A percentile compares a stretch with the other conserved stretches of the same genome.
phyloP scores from a whole-genome alignment of 1,284 basidiomycete genomes.

The Microbotryum intermedium region DNA sequence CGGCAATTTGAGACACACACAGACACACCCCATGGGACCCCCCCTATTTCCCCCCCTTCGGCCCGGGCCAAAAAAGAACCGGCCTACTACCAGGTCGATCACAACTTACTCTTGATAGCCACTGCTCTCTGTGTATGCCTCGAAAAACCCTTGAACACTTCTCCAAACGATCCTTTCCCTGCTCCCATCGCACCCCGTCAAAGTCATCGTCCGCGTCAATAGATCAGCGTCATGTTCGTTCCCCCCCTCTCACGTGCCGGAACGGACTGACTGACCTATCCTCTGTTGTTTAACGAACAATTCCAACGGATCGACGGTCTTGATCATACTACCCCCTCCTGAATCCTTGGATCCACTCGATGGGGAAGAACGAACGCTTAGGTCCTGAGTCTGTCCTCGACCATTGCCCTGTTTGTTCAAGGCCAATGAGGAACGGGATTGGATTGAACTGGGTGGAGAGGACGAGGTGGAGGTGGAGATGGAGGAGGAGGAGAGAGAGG shows the following conservation, averaged over 20 bases:
- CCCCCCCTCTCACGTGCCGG: too few species aligned
- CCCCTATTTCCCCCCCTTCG: background rate
- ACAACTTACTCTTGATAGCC: constrained; percentile 44
- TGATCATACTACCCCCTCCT: constrained; percentile 2
- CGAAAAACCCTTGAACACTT: constrained; percentile 96
- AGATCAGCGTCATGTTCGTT: constrained; percentile 9
- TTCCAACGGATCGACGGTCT: constrained; percentile 69
- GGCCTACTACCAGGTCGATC: background rate
- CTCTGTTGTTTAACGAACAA: constrained; percentile 93
- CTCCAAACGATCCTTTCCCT: constrained; percentile 92
- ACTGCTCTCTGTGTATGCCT: constrained; percentile 86
- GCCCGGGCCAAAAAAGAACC: background rate
- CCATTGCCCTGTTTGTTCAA: too few species aligned
- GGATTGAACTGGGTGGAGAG: constrained; percentile 4
- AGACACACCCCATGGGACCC: too few species aligned
- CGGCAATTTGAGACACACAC: background rate
- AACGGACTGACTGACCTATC: constrained; percentile 57
- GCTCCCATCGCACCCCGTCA: constrained; percentile 1
- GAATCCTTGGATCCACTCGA: constrained; percentile 1
- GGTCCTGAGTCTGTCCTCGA: background rate
- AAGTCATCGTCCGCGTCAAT: background rate
- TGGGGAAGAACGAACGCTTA: background rate
- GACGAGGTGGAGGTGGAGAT: constrained; percentile 3
- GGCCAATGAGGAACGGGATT: background rate
- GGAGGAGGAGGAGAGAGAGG: constrained; percentile 1